A percentile compares a stretch with the other conserved stretches of the same genome.
These are phyloP conservation scores for Graphium sp. DNA, from an alignment of 2,329 filamentous ascomycete species.

Conservation along the genomic window DNA sequence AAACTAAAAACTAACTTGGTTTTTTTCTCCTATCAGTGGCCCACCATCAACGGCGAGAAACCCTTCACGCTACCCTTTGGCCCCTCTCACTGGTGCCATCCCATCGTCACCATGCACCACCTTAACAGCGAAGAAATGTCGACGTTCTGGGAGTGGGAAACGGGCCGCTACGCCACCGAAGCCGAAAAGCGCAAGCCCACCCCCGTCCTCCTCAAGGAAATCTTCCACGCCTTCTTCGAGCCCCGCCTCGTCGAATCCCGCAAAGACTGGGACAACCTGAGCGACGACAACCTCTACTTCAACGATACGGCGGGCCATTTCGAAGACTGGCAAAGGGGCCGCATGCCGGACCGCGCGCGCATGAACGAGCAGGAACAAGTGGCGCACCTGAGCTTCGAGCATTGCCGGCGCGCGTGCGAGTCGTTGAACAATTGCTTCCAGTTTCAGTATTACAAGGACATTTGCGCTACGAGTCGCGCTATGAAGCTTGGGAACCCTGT, in stretches of 20 bases:
- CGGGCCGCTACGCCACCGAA: constrained; percentile 14
- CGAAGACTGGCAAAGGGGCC: constrained; percentile 13
- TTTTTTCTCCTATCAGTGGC: constrained; percentile 20
- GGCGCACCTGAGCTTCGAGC: constrained; percentile 22
- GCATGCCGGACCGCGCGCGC: constrained; percentile 14
- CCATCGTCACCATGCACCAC: constrained; percentile 39
- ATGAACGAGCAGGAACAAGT: constrained; percentile 18
- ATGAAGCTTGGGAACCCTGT: constrained; percentile 21
- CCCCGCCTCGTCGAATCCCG: constrained; percentile 18
- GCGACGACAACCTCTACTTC: constrained; percentile 25
- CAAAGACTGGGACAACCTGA: constrained; percentile 35
- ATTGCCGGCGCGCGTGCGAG: constrained; percentile 27
- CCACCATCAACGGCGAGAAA: constrained; percentile 38
- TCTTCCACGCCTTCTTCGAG: constrained; percentile 27
- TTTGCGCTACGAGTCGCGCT: constrained; percentile 17
- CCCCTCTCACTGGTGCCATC: constrained; percentile 34
- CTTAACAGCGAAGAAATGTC: constrained; percentile 30
- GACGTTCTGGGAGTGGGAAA: constrained; percentile 33
- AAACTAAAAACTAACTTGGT: constrained; percentile 4
- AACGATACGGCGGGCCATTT: constrained; percentile 13
- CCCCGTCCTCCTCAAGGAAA: constrained; percentile 24
- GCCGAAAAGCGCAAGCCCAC: constrained; percentile 6
- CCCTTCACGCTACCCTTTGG: constrained; percentile 29
- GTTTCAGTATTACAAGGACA: constrained; percentile 19
- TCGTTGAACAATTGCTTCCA: constrained; percentile 19